These are phyloP conservation scores for Penicillium waksmanii DNA, from an alignment of 495 filamentous ascomycete species.

Conservation along the genomic window DNA sequence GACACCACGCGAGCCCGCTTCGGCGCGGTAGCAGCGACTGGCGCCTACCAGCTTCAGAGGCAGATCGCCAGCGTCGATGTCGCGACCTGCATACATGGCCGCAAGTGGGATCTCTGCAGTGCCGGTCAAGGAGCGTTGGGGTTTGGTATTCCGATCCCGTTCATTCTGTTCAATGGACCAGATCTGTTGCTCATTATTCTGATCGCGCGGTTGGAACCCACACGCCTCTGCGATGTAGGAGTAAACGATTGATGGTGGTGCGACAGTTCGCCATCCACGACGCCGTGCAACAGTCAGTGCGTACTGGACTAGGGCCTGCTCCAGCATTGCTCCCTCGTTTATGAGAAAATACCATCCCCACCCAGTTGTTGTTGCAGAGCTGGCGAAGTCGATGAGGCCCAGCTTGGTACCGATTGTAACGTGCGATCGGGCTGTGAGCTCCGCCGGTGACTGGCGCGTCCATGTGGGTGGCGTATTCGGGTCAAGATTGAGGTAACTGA, in stretches of 20 bases:
- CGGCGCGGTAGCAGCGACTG: conserved; percentile 89
- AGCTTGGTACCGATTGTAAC: conserved; percentile 82
- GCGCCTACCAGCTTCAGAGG: conserved; percentile 81
- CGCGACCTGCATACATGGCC: conserved; percentile 79
- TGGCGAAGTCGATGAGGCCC: conserved; percentile 81
- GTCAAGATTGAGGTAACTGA: conserved; percentile 78
- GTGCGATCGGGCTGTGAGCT: conserved; percentile 60
- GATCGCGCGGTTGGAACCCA: conserved; percentile 91
- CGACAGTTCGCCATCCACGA: conserved; percentile 74
- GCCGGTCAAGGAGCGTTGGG: conserved; percentile 73
- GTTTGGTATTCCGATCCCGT: conserved; percentile 56
- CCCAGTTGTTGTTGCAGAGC: conserved; percentile 75
- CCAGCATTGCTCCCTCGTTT: conserved; percentile 85
- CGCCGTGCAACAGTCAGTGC: conserved; percentile 69
- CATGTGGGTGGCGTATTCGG: conserved; percentile 55
- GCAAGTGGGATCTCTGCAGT: conserved; percentile 96
- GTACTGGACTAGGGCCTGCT: conserved; percentile 91
- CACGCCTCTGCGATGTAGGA: conserved; percentile 86
- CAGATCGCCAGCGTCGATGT: conserved; percentile 62
- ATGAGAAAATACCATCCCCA: conserved; percentile 98
- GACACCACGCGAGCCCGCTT: conserved; percentile 85
- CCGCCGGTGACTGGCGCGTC: conserved; percentile 54
- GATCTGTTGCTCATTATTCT: conserved; percentile 87
- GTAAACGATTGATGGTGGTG: conserved; percentile 90
- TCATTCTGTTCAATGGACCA: conserved; percentile 76